Base-by-base conservation (phyloP, 2,329 filamentous ascomycete species). In the Venturia asperata region DNA sequence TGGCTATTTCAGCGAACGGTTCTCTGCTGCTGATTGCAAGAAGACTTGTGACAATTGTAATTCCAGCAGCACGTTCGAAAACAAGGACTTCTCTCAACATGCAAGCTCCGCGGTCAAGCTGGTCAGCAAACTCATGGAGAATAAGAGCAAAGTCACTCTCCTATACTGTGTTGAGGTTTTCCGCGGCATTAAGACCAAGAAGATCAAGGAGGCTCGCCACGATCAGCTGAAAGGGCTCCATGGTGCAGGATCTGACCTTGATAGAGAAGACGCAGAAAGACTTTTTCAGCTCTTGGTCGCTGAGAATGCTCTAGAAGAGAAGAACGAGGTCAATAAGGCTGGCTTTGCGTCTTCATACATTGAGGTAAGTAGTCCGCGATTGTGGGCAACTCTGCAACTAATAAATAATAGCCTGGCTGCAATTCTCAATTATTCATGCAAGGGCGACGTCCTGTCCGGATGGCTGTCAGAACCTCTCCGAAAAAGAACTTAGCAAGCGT, bases 1-100 rank as follows among this genome's bases (percentile, higher is more conserved):
- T 42, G 85, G 85, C n/a, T 99, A 99, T 75, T 99, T 99, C 79
- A 92, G 89, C 66, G 95, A 99, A 75, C 81, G 81, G 0, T 99
- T 97, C 73, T 79, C 84, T 63, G 80, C 81, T 45, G 82, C 85
- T 15, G 82, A 90, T 63, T 99, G 94, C 76, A 80, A 85, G 61
- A 81, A 83, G 62, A 83, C 82, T 0, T 99, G 94, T 75, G 95
- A 99, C 78, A 97, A 96, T 73, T 99, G 94, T 80, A 85, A 83
- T 68, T 90, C 87, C 2, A 86, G 85, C 30, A 80, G 84, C 58
- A 82, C 82, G 3, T 94, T 91, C 71, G 86, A 92, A 70, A 80
- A 83, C 63, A 82, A 85, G 66, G 92, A 97, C 76, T 89, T 93
- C 70, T 92, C 90, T 15, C 77, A 86, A 19, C 85, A 90, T 71